Percentiles rank a stretch among this genome's conserved stretches.
These are phyloP conservation scores for Pythium angustatum DNA, from an alignment of 352 stramenopile genomes.

Conservation along the genomic window DNA sequence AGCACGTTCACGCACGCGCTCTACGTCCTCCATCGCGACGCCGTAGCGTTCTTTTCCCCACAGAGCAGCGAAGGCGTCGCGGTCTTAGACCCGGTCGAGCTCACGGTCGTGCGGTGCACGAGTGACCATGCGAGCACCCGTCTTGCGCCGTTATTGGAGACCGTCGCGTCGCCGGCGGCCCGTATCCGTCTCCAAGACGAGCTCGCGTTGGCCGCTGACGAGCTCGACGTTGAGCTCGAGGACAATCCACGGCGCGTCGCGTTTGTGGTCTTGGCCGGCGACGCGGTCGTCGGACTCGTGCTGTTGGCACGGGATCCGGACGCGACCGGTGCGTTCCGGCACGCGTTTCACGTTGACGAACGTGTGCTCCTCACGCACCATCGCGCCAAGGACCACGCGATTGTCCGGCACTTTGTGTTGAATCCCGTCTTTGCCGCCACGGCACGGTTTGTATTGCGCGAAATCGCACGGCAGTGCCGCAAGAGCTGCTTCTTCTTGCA, in stretches of 20 bases:
- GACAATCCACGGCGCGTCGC: conserved; percentile 48
- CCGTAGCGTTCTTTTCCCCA: conserved; percentile 35
- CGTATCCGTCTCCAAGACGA: conserved; percentile 24
- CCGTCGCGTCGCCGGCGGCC: background rate
- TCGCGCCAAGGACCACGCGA: conserved; percentile 48
- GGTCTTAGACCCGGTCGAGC: conserved; percentile 25
- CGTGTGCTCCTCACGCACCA: conserved; percentile 56
- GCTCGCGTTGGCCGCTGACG: conserved; percentile 26
- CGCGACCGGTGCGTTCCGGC: conserved; percentile 30
- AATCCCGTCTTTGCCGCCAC: conserved; percentile 57
- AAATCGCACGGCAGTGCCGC: conserved; percentile 47
- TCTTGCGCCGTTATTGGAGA: conserved; percentile 7
- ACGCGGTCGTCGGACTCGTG: conserved; percentile 28
- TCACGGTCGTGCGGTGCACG: conserved; percentile 14
- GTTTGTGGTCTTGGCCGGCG: conserved; percentile 40
- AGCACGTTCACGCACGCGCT: conserved; percentile 40
- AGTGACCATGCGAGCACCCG: background rate
- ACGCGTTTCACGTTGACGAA: conserved; percentile 48
- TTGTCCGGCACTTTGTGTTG: conserved; percentile 46
- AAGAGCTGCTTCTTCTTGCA: conserved; percentile 53
- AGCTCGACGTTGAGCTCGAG: conserved; percentile 42
- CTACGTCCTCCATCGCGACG: conserved; percentile 40
- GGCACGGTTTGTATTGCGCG: conserved; percentile 48
- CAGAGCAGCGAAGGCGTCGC: conserved; percentile 19
- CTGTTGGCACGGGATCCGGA: conserved; percentile 32